Conservation (phyloP, 331 rosid species). For the Pyracantha coccinea region DNA sequence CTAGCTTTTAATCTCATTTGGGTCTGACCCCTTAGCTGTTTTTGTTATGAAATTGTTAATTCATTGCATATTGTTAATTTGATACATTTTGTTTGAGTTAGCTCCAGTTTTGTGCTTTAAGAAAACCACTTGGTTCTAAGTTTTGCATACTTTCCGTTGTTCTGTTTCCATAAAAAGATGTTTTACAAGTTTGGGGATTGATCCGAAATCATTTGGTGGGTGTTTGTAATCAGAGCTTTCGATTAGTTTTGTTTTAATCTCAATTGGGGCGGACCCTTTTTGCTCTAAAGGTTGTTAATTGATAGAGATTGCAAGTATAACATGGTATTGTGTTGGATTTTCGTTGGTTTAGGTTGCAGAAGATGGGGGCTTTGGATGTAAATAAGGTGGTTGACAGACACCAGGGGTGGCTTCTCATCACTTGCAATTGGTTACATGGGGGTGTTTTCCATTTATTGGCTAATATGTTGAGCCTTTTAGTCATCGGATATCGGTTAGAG, state of each 20-base stretch:
- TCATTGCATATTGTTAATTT: background rate
- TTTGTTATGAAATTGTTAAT: background rate
- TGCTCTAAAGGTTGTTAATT: background rate
- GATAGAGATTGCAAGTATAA: background rate
- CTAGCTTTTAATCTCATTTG: background rate
- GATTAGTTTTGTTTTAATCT: background rate
- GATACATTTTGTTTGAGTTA: too few species aligned
- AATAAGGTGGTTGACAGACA: conserved; percentile 48
- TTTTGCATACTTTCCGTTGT: too few species aligned
- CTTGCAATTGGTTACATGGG: conserved; percentile 90
- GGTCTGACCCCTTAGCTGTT: background rate
- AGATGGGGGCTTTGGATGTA: conserved; percentile 92
- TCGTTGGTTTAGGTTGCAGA: conserved; percentile 52
- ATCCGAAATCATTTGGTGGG: too few species aligned
- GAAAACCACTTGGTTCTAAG: too few species aligned
- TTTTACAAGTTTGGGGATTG: too few species aligned
- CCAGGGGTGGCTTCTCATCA: conserved; percentile 88
- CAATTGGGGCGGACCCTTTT: background rate
- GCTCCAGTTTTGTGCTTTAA: too few species aligned
- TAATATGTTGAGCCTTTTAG: conserved; percentile 83
- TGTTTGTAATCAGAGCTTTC: too few species aligned
- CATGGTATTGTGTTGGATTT: background rate
- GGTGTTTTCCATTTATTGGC: conserved; percentile 86
- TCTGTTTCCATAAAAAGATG: too few species aligned
- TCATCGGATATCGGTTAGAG: conserved; percentile 92